Base-by-base conservation (phyloP, 2,329 filamentous ascomycete species). In the Ceratocystis papillata region DNA sequence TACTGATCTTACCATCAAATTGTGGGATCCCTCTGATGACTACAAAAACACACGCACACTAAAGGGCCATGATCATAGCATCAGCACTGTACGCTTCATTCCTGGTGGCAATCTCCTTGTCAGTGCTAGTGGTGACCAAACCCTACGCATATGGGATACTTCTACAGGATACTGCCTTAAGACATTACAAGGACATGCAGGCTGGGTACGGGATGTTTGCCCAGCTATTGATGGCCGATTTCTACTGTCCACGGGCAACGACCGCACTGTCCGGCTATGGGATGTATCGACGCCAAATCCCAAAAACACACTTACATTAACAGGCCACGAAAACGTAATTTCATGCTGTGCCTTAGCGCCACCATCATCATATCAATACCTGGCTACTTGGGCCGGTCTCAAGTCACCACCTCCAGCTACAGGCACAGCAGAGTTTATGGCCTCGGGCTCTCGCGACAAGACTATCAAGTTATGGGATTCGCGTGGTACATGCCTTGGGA, bases 11-110 rank as follows among this genome's bases (percentile, higher is more conserved):
- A 96, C 90, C 1, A 96, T 96, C 76, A 96, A 96, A 75, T 79
- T 96, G 28, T 97, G 92, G 92, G 90, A 96, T 70, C 92, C 93
- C 1, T 83, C 85, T 55, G 88, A 96, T 73, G 89, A 94, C 68
- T 96, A 96, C 78, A 96, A 96, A 75, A 96, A 96, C 73, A 96
- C 96, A 66, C 84, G 91, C 63, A 96, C 92, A 0, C 79, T 96
- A 22, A 88, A 89, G 0, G 92, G 93, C 5, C 92, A 96, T 75
- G 92, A 96, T 71, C 93, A 96, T 75, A 94, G 87, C 70, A 89
- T 96, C 65, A 94, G 88, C 70, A 87, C 89, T 2, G 86, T 96
- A 41, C 86, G 91, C 6, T 96, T 96, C 74, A 87, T 96, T 46
- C 90, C 90, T 1, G 90, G 87, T 6, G 89, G 89, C 25, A 96